phyloP scores from a whole-genome alignment of 768 basidiomycete genomes.

The Chalciporus pseudorubinellus region DNA sequence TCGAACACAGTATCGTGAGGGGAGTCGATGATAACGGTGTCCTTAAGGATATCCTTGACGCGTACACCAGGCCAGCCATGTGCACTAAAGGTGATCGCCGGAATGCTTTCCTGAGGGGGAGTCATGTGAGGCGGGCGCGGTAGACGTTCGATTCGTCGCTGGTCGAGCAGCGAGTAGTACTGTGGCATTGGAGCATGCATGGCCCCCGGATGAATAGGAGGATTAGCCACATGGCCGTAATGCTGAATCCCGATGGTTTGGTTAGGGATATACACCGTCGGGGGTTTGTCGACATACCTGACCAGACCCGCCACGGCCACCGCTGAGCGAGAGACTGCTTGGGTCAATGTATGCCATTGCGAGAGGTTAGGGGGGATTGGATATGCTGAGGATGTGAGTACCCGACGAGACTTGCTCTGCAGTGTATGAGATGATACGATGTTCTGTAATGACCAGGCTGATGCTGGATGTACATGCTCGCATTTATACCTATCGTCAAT shows the following conservation, averaged over 20 bases:
- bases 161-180: conserved; percentile 12
- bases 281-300: neutral
- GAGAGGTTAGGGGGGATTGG: neutral
- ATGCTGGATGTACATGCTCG: neutral
- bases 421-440: neutral
- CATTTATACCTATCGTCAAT: conserved; percentile 7
- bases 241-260: conserved; percentile 9
- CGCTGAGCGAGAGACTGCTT: conserved; percentile 1
- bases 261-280: neutral
- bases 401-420: conserved; percentile 1
- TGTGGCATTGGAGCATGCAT: conserved; percentile 19
- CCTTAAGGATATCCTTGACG: conserved; percentile 13
- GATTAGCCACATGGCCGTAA: conserved; percentile 8
- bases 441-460: neutral
- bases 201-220: conserved; percentile 18
- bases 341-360: conserved; percentile 11
- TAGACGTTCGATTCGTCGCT: conserved; percentile 18
- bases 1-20: conserved; percentile 18
- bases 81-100: conserved; percentile 16
- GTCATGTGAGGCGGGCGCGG: conserved; percentile 14
- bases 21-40: conserved; percentile 11
- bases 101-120: conserved; percentile 16
- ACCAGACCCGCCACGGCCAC: conserved; percentile 6
- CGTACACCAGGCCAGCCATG: conserved; percentile 21
- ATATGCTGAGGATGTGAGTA: neutral